Conservation (phyloP, 805 yeast species). For the Zygoascus biomembranicola region DNA sequence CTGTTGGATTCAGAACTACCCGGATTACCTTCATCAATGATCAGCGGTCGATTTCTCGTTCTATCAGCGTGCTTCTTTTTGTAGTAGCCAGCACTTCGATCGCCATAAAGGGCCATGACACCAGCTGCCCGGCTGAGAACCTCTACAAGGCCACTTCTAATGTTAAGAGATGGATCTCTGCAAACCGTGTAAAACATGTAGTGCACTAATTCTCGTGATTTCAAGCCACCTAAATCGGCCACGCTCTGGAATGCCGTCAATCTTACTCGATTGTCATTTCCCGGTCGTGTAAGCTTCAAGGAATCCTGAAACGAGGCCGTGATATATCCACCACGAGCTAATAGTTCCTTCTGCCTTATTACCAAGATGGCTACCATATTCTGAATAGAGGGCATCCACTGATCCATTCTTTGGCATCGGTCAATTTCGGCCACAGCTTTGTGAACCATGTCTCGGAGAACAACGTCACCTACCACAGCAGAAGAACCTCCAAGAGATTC, state of each 20-base stretch:
- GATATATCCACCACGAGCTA: constrained; percentile 50
- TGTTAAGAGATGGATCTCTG: constrained; percentile 45
- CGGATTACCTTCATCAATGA: constrained; percentile 1
- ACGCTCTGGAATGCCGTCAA: constrained; percentile 64
- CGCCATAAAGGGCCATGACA: constrained; percentile 57
- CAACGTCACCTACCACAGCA: constrained; percentile 1
- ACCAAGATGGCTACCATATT: constrained; percentile 47
- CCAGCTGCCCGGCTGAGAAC: constrained; percentile 49
- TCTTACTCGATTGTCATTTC: constrained; percentile 45
- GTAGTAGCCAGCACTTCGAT: constrained; percentile 6
- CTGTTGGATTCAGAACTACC: constrained; percentile 26
- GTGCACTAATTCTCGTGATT: constrained; percentile 48
- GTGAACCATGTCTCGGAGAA: constrained; percentile 28
- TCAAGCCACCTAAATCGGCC: constrained; percentile 67
- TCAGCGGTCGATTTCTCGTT: not conserved
- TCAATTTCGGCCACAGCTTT: constrained; percentile 59
- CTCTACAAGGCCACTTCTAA: constrained; percentile 43
- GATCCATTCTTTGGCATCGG: constrained; percentile 70
- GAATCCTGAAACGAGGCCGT: constrained; percentile 47
- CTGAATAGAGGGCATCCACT: constrained; percentile 74
- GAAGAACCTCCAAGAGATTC: constrained; percentile 7
- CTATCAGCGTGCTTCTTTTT: not conserved
- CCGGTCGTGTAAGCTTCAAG: constrained; percentile 42
- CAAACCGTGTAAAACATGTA: constrained; percentile 53
- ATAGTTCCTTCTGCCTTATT: constrained; percentile 47